Evolutionary conservation across 306 rosid genomes (phyloP).

Genomic region (Glycine soja): DNA sequence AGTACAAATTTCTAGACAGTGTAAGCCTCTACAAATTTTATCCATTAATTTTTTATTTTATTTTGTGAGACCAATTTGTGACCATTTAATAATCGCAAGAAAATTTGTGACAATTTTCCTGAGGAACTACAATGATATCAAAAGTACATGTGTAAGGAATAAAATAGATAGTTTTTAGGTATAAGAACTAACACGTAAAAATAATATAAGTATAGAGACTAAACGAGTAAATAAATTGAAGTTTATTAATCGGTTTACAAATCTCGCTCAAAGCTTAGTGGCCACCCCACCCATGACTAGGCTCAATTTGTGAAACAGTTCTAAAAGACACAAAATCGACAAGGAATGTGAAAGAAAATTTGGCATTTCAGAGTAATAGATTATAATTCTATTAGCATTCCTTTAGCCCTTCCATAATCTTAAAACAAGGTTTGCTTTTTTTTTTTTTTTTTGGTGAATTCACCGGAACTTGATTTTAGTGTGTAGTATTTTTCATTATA

Average conservation of each 20-base stretch:
- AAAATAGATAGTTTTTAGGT: too few species aligned
- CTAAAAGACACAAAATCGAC: slow-evolving; percentile 10
- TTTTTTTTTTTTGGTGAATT: neutral
- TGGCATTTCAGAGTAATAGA: neutral
- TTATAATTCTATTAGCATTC: neutral
- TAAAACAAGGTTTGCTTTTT: neutral
- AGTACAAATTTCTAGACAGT: too few species aligned
- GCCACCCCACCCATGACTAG: slow-evolving; percentile 21
- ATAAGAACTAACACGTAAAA: too few species aligned
- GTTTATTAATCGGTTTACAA: neutral
- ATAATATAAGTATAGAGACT: too few species aligned
- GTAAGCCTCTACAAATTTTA: too few species aligned
- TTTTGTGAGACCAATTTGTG: too few species aligned
- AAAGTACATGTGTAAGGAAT: too few species aligned
- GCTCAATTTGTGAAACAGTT: slow-evolving; percentile 17
- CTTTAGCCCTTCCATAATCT: neutral
- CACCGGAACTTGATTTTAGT: neutral
- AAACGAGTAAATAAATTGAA: too few species aligned
- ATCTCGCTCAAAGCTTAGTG: neutral
- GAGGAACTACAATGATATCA: too few species aligned
- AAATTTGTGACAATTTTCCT: too few species aligned
- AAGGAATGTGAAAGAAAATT: slow-evolving; percentile 18
- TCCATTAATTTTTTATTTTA: too few species aligned
- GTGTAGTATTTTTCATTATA: neutral
- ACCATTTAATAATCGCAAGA: too few species aligned